These are phyloP conservation scores for Fomitopsis pinicola DNA, from an alignment of 1,284 basidiomycete genomes.

Conservation along the genomic window DNA sequence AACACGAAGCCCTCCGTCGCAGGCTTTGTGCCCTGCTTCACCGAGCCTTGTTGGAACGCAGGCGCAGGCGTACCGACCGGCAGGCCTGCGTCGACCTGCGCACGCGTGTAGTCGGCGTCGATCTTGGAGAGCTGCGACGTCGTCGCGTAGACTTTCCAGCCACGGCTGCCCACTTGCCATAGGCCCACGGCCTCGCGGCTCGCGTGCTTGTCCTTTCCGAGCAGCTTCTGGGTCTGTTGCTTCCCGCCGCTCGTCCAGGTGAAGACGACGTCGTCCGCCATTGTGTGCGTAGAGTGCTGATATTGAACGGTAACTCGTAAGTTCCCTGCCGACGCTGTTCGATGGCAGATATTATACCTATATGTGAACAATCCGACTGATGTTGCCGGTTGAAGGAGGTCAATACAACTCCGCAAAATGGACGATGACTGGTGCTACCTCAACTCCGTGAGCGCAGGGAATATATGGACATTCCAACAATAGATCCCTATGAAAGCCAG, in stretches of 20 bases:
- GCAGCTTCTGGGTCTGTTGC: neutral
- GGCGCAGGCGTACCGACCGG: neutral
- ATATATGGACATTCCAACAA: too few relatives aligned
- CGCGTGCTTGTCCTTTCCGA: neutral
- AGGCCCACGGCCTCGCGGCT: conserved; percentile 4
- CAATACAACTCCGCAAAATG: too few relatives aligned
- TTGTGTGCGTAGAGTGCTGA: neutral
- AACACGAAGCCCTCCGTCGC: neutral
- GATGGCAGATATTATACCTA: too few relatives aligned
- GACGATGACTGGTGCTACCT: too few relatives aligned
- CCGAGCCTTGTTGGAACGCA: neutral
- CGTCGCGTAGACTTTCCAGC: conserved; percentile 6
- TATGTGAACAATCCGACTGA: too few relatives aligned
- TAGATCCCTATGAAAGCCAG: too few relatives aligned
- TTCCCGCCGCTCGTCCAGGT: neutral
- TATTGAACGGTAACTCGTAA: too few relatives aligned
- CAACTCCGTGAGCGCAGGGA: too few relatives aligned
- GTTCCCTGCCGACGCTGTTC: too few relatives aligned
- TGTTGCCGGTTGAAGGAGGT: too few relatives aligned
- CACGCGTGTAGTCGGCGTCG: neutral
- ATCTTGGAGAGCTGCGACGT: neutral
- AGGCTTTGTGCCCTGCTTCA: neutral
- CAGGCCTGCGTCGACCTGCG: neutral
- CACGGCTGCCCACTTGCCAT: neutral
- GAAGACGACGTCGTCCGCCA: neutral